Conservation (phyloP, 345 rosid genomes). For the Populus pruinosa region DNA sequence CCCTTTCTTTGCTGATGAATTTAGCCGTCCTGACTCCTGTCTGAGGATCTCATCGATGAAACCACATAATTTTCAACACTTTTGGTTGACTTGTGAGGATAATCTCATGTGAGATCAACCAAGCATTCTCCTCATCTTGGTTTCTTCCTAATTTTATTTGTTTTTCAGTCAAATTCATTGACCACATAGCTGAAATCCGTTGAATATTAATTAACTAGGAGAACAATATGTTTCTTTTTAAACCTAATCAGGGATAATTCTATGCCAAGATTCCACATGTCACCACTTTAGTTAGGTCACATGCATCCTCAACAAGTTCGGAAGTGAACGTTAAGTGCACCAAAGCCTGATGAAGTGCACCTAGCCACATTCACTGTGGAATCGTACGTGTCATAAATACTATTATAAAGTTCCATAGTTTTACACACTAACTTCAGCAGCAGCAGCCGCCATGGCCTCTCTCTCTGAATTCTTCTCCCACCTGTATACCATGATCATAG, state of each 20-base stretch:
- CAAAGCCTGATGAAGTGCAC: background rate
- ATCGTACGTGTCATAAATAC: background rate
- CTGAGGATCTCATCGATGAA: too few species aligned
- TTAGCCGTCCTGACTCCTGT: too few species aligned
- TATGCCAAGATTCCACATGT: background rate
- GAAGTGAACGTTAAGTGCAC: background rate
- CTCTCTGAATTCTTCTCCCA: slow-evolving; percentile 28
- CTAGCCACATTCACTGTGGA: background rate
- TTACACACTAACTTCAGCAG: background rate
- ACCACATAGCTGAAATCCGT: too few species aligned
- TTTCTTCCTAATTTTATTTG: background rate
- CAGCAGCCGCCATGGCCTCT: slow-evolving; percentile 30
- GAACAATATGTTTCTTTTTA: too few species aligned
- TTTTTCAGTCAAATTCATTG: background rate
- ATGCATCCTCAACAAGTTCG: background rate
- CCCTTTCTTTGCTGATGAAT: too few species aligned
- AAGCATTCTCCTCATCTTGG: background rate
- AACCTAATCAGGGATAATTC: too few species aligned
- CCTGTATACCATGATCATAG: slow-evolving; percentile 21
- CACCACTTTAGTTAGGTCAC: background rate
- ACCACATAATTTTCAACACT: too few species aligned
- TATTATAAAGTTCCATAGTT: background rate
- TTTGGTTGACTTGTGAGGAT: too few species aligned
- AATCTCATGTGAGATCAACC: too few species aligned
- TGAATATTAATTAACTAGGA: too few species aligned